Conservation (phyloP, 805 yeast genomes). For the Sugiyamaella qingdaonensis region DNA sequence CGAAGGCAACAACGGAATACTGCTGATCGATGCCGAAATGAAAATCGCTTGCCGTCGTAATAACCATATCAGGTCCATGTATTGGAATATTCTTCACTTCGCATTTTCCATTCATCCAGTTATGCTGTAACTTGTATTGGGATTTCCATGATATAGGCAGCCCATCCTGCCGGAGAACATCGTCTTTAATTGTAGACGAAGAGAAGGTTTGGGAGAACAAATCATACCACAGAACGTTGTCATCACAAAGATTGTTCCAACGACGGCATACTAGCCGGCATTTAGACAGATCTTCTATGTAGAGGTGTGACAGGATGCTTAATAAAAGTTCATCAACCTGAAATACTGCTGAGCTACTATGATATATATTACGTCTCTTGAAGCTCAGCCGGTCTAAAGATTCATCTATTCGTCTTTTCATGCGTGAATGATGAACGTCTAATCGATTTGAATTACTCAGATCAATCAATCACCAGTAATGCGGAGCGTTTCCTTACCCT, state of each 20-base stretch:
- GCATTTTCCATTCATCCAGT: conserved; percentile 14
- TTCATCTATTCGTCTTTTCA: too few species aligned
- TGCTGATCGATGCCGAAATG: background rate
- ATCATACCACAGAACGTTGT: conserved; percentile 5
- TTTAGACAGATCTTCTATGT: background rate
- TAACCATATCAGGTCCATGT: background rate
- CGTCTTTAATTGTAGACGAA: background rate
- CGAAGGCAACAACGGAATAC: background rate
- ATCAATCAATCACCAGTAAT: too few species aligned
- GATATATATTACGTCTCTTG: too few species aligned
- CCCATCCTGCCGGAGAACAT: background rate
- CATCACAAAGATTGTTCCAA: conserved; percentile 11
- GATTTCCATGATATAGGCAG: conserved; percentile 8
- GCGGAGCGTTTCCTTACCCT: background rate
- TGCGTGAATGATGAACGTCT: too few species aligned
- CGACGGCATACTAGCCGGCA: conserved; percentile 4
- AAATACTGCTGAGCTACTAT: background rate
- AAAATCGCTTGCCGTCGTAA: background rate
- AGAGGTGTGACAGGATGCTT: conserved; percentile 7
- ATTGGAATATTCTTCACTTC: background rate
- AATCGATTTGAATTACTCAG: too few species aligned
- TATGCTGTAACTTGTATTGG: conserved; percentile 6
- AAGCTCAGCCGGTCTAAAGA: too few species aligned
- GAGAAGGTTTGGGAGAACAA: background rate
- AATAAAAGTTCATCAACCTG: conserved; percentile 11